Evolutionary conservation across 1,284 basidiomycete genomes (phyloP).

Genomic region (Cryptococcus neoformans): DNA sequence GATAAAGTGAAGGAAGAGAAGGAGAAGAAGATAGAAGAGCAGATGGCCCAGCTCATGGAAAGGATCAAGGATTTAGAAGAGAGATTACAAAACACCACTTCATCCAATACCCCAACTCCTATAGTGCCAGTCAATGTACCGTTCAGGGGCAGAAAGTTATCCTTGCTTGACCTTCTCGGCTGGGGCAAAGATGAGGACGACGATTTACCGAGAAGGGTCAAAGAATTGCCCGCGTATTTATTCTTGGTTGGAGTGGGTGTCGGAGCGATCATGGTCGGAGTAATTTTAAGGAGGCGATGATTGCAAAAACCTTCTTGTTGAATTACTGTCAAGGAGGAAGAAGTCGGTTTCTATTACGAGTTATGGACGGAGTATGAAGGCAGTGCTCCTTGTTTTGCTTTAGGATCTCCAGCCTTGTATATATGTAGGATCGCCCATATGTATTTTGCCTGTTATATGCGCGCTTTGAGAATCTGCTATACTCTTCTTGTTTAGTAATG

Average conservation of each 20-base stretch:
- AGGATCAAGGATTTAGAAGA: conserved; percentile 28
- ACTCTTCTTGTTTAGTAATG: no score
- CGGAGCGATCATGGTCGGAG: conserved; percentile 30
- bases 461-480: no score
- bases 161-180: conserved; percentile 18
- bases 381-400: no score
- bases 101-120: background rate
- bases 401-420: no score
- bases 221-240: conserved; percentile 31
- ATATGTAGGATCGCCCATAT: no score
- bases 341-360: no score
- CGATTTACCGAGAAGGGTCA: conserved; percentile 23
- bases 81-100: conserved; percentile 14
- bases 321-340: no score
- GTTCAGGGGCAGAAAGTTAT: background rate
- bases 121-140: background rate
- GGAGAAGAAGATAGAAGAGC: conserved; percentile 2
- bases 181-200: conserved; percentile 13
- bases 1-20: background rate
- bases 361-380: no score
- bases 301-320: no score
- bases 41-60: conserved; percentile 17
- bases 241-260: conserved; percentile 39
- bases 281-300: conserved; percentile 17
- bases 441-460: no score